A percentile compares a stretch with the other conserved stretches of the same genome.
These are phyloP conservation scores for Penicillium sp. DNA, from an alignment of 2,329 filamentous ascomycete genomes.

Conservation along the genomic window DNA sequence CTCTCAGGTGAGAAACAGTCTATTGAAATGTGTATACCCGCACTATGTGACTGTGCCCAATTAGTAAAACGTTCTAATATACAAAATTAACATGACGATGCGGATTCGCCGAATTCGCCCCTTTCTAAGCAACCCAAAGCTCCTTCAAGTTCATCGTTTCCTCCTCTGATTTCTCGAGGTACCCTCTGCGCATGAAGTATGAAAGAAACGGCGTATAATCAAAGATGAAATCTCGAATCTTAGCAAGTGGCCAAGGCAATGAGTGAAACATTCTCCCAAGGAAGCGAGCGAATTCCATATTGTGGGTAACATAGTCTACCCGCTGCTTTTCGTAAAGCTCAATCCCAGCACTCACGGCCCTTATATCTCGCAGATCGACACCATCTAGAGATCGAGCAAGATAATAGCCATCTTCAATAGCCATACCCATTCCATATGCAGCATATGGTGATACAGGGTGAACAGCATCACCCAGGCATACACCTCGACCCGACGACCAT, in stretches of 20 bases:
- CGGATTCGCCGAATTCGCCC: too few relatives aligned
- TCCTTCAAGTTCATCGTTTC: slow-evolving; percentile 13
- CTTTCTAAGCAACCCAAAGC: too few relatives aligned
- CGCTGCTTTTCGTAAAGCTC: slow-evolving; percentile 15
- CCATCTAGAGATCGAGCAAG: slow-evolving; percentile 15
- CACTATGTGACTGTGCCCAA: too few relatives aligned
- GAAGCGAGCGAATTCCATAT: slow-evolving; percentile 16
- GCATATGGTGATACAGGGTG: slow-evolving; percentile 20
- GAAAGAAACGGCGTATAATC: slow-evolving; percentile 14
- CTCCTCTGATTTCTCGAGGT: slow-evolving; percentile 15
- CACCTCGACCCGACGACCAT: slow-evolving; percentile 12
- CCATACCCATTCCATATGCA: slow-evolving; percentile 19
- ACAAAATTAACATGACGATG: too few relatives aligned
- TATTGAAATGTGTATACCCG: too few relatives aligned
- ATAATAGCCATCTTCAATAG: slow-evolving; percentile 17
- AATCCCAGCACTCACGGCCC: slow-evolving; percentile 10
- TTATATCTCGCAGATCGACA: slow-evolving; percentile 9
- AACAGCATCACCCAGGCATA: slow-evolving; percentile 16
- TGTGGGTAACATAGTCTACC: slow-evolving; percentile 18
- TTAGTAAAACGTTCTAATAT: too few relatives aligned
- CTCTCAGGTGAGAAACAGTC: too few relatives aligned
- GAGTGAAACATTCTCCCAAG: slow-evolving; percentile 15
- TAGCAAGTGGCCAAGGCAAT: slow-evolving; percentile 11
- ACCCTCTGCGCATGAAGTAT: slow-evolving; percentile 6
- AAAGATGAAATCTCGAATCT: slow-evolving; percentile 13